Evolutionary conservation across 441 rosid genomes (phyloP), one percentile per base, ranked within the genome.

Genomic region (Manihot esculenta): DNA sequence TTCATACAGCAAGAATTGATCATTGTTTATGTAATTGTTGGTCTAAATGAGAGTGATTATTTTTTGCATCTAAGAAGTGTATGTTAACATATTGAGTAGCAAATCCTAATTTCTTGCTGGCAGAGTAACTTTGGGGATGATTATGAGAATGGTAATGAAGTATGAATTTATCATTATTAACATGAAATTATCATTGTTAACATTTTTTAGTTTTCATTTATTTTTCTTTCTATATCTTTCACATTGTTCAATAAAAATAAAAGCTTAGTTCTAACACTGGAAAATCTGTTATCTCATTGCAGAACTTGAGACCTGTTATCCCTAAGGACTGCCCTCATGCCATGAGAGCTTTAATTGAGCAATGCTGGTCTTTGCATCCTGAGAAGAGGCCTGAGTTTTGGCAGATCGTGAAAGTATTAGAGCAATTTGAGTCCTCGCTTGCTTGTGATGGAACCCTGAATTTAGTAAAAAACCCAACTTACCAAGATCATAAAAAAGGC

Each of bases 311-410:
- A 79, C 99, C 99, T 14, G 79, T 64, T 42, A 83, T 95, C 54
- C 96, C 99, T 0, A 76, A 58, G 69, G 84, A 83, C 62, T 93
- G 97, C 71, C 89, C 95, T 18, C 76, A 76, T 26, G 87, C 96
- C 23, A 84, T 95, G 93, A 81, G 78, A 84, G 92, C 92, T 47
- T 83, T 95, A 51, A 89, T 95, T 17, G 96, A 95, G 84, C 97
- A 88, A 62, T 95, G 99, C 55, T 95, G 99, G 99, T 87, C 92
- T 2, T 74, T 82, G 81, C 83, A 89, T 5, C 89, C 97, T 1
- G 98, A 89, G 23, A 93, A 88, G 81, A 86, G 99, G 84, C 99
- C 97, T 0, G 99, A 95, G 76, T 95, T 93, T 81, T 84, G 94
- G 90, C 98, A 95, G 81, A 80, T 95, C 18, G 95, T 95, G 70